Conservation (phyloP, 1,139 yeast genomes). For the Magnusiomyces tetraspermus region DNA sequence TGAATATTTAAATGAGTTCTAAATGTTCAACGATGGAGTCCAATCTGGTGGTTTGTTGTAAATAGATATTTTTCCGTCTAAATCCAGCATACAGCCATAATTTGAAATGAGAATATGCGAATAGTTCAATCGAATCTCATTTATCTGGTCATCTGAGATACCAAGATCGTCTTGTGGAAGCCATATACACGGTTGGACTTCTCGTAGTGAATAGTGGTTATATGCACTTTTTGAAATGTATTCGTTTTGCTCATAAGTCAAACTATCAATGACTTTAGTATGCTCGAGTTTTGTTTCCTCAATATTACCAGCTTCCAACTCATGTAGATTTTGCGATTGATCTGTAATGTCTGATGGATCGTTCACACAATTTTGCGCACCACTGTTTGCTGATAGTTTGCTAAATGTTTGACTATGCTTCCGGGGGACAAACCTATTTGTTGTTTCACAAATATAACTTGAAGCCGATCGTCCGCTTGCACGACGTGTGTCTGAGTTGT, state of each 20-base stretch:
- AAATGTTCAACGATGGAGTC: constrained; percentile 8
- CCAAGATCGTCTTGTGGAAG: constrained; percentile 29
- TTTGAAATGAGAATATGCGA: constrained; percentile 23
- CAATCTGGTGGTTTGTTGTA: constrained; percentile 21
- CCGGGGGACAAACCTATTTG: constrained; percentile 1
- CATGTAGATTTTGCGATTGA: not conserved
- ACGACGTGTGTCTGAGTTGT: not conserved
- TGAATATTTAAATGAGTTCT: constrained; percentile 1
- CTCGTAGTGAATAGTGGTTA: constrained; percentile 26
- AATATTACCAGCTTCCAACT: not conserved
- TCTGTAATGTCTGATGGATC: not conserved
- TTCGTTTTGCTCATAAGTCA: constrained; percentile 22
- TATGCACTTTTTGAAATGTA: constrained; percentile 22
- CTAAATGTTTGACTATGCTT: not conserved
- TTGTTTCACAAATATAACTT: not conserved
- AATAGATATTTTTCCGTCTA: constrained; percentile 16
- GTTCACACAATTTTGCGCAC: not conserved
- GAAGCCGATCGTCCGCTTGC: not conserved
- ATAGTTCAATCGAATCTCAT: constrained; percentile 21
- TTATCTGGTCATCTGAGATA: constrained; percentile 27
- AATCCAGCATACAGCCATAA: constrained; percentile 17
- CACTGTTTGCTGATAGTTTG: constrained; percentile 3
- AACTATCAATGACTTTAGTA: not conserved
- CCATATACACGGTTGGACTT: constrained; percentile 30
- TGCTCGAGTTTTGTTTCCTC: not conserved